phyloP scores from a whole-genome alignment of 1,284 basidiomycete genomes.

The Boletus semigastroideus region DNA sequence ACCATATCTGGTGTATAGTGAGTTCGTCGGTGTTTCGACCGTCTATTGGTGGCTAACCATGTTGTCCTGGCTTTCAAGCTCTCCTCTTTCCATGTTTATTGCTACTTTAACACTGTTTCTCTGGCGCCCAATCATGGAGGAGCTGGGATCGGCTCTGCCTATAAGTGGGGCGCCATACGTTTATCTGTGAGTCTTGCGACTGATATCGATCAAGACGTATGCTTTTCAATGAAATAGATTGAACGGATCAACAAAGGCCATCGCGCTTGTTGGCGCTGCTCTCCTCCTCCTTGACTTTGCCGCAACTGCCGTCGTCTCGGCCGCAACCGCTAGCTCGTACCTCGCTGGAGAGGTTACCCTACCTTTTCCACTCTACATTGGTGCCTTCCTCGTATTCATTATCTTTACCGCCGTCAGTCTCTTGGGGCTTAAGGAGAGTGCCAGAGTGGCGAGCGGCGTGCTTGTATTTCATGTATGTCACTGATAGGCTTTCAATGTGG shows the following conservation, averaged over 20 bases:
- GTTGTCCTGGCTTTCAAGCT: conserved; percentile 38
- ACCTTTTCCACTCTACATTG: conserved; percentile 54
- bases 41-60: background rate
- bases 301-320: conserved; percentile 65
- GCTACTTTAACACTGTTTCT: conserved; percentile 60
- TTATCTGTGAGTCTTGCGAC: conserved; percentile 46
- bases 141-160: conserved; percentile 63
- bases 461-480: conserved; percentile 56
- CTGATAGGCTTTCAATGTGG: background rate
- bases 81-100: conserved; percentile 63
- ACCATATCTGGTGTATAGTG: conserved; percentile 58
- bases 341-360: conserved; percentile 56
- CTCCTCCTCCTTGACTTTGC: conserved; percentile 65
- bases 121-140: conserved; percentile 71
- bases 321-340: conserved; percentile 66
- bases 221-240: conserved; percentile 37
- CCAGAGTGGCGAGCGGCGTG: conserved; percentile 54
- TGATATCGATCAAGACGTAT: background rate
- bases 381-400: conserved; percentile 49
- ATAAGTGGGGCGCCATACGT: conserved; percentile 70
- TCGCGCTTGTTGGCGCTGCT: conserved; percentile 60
- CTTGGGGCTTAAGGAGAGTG: conserved; percentile 60
- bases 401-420: conserved; percentile 56
- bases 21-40: conserved; percentile 18
- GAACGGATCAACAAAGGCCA: conserved; percentile 58